These are phyloP conservation scores for Ilyonectria destructans DNA, from an alignment of 2,329 filamentous ascomycete genomes.

Conservation along the genomic window DNA sequence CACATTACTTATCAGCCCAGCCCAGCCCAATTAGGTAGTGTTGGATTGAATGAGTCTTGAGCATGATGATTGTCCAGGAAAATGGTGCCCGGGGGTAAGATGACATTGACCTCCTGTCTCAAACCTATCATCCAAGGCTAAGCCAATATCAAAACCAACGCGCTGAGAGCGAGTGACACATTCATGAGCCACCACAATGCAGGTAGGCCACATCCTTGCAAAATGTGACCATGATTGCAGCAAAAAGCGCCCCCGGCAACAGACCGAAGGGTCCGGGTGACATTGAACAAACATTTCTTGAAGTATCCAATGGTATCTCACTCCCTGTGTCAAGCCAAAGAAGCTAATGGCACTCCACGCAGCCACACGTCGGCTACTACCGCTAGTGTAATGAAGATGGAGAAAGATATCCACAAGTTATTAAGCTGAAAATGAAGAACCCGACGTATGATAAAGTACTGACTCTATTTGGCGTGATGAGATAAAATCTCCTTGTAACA, in stretches of 20 bases:
- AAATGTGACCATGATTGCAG: background rate
- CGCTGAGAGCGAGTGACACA: background rate
- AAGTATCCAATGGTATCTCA: background rate
- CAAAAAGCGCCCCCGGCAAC: too few species aligned
- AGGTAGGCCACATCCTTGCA: background rate
- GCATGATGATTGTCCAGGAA: background rate
- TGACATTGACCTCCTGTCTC: background rate
- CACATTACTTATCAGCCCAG: background rate
- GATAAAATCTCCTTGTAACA: background rate
- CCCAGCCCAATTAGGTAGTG: background rate
- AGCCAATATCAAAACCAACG: background rate
- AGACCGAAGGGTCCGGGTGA: background rate
- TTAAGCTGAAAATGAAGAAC: background rate
- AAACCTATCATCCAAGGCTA: background rate
- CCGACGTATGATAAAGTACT: too few species aligned
- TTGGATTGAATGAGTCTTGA: background rate
- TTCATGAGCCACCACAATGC: background rate
- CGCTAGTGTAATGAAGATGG: background rate
- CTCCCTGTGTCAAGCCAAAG: background rate
- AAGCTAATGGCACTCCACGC: background rate
- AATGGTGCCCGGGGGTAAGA: background rate
- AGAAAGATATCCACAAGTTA: conserved; percentile 2
- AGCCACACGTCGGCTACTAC: background rate
- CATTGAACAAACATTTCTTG: background rate
- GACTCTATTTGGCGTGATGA: background rate